phyloP scores from a whole-genome alignment of 495 filamentous ascomycete genomes.

The Penicillium canariense region DNA sequence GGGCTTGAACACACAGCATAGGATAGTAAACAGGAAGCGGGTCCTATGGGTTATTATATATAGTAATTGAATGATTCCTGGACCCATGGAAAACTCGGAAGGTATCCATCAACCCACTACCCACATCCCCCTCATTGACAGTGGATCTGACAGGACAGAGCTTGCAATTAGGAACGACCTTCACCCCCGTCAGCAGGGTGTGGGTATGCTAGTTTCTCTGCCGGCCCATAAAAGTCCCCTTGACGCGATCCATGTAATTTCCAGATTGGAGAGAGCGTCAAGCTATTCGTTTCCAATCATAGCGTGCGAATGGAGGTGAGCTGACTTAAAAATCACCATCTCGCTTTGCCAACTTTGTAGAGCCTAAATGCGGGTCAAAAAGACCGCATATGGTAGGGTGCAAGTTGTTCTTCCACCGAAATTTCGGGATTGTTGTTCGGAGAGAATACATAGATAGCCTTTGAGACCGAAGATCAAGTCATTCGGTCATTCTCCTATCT shows the following conservation, averaged over 20 bases:
- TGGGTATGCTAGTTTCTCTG: not conserved
- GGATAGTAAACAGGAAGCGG: not conserved
- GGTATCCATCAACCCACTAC: constrained; percentile 10
- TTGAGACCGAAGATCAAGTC: not conserved
- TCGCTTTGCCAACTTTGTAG: not conserved
- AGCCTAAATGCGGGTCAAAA: not conserved
- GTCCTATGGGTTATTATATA: not conserved
- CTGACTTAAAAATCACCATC: not conserved
- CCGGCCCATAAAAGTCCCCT: not conserved
- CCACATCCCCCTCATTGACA: not conserved
- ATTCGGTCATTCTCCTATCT: not conserved
- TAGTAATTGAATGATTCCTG: not conserved
- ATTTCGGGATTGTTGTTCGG: constrained; percentile 2
- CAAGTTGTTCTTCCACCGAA: not conserved
- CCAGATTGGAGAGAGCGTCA: not conserved
- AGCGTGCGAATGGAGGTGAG: not conserved
- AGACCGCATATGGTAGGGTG: not conserved
- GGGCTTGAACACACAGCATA: not conserved
- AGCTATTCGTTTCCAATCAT: not conserved
- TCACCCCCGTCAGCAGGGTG: not conserved
- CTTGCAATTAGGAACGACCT: not conserved
- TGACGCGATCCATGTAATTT: not conserved
- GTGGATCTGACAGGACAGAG: constrained; percentile 1
- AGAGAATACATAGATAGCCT: not conserved
- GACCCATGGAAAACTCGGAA: not conserved